Base-by-base conservation (phyloP, 2,329 filamentous ascomycete genomes). In the Fusarium compactum region DNA sequence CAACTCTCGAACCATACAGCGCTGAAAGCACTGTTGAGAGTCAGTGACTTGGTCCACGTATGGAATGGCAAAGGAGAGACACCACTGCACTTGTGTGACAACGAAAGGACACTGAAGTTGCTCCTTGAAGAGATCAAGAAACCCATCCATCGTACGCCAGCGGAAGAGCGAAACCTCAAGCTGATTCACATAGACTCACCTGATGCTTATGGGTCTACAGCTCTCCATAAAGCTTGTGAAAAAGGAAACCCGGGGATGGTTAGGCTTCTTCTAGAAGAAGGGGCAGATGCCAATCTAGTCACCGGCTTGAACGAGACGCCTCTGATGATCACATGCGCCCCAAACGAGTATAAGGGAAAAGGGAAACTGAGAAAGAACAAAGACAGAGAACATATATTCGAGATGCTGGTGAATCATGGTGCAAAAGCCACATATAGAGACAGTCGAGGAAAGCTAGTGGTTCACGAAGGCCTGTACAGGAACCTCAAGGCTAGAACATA, bases 41-140 rank as follows among this genome's bases (percentile, higher is more conserved):
- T 65, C 24, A 27, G 27, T 5, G 53, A 43, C 2, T 65, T 47
- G 3, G 47, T 66, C 1, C 61, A 66, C 12, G 55, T 65, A 16
- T 25, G 62, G n/a, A 55, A 47, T 40, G 20, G 29, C 1, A 66
- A 46, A 60, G 22, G 48, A 14, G n/a, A 48, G 5, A 66, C 63
- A 7, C 63, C 63, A 14, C n/a, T 66, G 16, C 63, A 66, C 15
- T 32, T 48, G 29, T 66, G 63, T 3, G 29, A 51, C 9, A 60
- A 54, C 8, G 24, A 44, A 18, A 27, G 41, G 18, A 66, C 48
- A 8, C 8, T 66, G 18, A 24, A 18, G 14, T 20, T 65, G 7
- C 34, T 66, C 2, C 54, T 65, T 1, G 48, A 66, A 12, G 61
- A 65, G 43, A 60, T 65, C 5, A 66, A 66, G 12, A 65, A 66